Base-by-base conservation (phyloP, 257 asterid genomes). In the Anisodus acutangulus region DNA sequence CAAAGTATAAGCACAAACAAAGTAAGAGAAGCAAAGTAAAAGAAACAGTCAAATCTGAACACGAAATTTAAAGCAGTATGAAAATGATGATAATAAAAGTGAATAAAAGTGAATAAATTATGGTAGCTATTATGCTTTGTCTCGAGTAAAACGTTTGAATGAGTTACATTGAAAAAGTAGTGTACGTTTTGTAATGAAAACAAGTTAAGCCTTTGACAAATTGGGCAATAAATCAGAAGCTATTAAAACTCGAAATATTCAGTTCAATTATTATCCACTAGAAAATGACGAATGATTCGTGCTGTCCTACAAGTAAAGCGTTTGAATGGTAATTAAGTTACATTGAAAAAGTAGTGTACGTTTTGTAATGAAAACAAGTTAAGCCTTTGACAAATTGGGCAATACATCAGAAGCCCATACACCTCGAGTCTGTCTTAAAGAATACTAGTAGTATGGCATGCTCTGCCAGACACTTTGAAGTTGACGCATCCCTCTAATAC, bases 381-480 rank as follows among this genome's bases (percentile, higher is more conserved):
- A 51, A 76, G 47, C 81, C 15, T 76, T 26, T 76, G 47, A 76
- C 63, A 76, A 76, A 12, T 51, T 26, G 81, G 81, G 81, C 63
- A 76, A 41, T 39, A 31, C 4, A 9, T 71, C 79, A 69, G 78
- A 69, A 69, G 31, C 78, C 78, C 78, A 69, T 69, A 69, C 78
- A 15, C 51, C 71, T 43, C 71, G 9, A 62, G 13, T 9, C 13
- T 19, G 15, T 19, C 69, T 62, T 37, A 68, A 37, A 37, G 51
- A 68, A 69, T 8, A 69, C 26, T 39, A 5, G 9, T 66, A 67
- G 49, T 8, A 16, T 69, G 26, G 78, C 78, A 39, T 41, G 2
- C 39, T 15, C 12, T 10, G 59, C 80, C 80, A 10, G 59, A 10
- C 26, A 76, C 45, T 53, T 76, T 53, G 63, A 76, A 76, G 64